A percentile compares a stretch with the other conserved stretches of the same genome.
Evolutionary conservation across 139 green algal genomes (phyloP).

Genomic region (Auxenochlorella pyrenoidosa): DNA sequence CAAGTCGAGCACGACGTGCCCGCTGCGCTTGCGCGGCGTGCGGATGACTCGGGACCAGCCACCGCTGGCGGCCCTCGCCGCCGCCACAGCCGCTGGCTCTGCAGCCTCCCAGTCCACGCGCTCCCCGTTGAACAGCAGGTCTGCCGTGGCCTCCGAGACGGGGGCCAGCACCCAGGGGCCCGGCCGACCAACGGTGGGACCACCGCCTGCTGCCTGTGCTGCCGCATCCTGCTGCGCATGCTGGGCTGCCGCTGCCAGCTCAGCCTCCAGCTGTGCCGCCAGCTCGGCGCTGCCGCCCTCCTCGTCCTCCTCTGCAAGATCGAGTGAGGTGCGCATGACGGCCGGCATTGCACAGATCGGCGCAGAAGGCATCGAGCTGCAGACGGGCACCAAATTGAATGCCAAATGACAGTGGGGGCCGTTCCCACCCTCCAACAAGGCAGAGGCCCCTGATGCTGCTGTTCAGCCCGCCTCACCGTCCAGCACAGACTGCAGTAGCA

Average conservation of each 20-base stretch:
- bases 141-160: slow-evolving; percentile 6
- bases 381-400: not conserved
- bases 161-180: not conserved
- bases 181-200: not conserved
- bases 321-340: too few species aligned
- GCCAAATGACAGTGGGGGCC: too few species aligned
- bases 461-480: slow-evolving; percentile 28
- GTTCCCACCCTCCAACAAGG: too few species aligned
- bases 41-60: slow-evolving; percentile 59
- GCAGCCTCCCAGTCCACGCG: slow-evolving; percentile 11
- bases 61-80: slow-evolving; percentile 1
- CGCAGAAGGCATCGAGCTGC: not conserved
- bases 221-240: not conserved
- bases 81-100: slow-evolving; percentile 27
- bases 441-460: not conserved
- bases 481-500: slow-evolving; percentile 47
- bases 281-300: slow-evolving; percentile 10
- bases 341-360: too few species aligned
- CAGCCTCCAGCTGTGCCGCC: slow-evolving; percentile 6
- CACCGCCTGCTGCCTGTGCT: not conserved
- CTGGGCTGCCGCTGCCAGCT: not conserved
- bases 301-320: slow-evolving; percentile 5
- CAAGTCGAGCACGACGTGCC: slow-evolving; percentile 81
- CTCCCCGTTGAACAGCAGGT: not conserved
- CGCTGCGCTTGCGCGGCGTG: slow-evolving; percentile 61